These are phyloP conservation scores for Macaranga tanarius DNA, from an alignment of 441 rosid species.

Conservation along the genomic window DNA sequence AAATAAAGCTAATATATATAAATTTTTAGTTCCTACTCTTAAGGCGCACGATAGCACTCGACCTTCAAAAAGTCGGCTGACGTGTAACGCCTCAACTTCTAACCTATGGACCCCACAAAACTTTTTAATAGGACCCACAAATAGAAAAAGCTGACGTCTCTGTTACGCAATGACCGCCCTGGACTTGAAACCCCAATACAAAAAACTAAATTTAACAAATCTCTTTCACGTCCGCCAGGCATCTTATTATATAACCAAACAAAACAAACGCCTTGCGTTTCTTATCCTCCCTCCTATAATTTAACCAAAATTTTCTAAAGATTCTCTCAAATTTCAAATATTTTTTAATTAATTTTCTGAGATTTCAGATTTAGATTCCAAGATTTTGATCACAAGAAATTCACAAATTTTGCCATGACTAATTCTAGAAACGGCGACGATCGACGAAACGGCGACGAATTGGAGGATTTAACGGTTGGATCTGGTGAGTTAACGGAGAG, in stretches of 20 bases:
- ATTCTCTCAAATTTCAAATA: conserved; percentile 22
- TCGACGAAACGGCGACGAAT: conserved; percentile 38
- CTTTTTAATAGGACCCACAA: background rate
- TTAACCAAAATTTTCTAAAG: background rate
- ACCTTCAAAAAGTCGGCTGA: conserved; percentile 22
- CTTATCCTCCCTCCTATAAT: background rate
- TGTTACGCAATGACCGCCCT: conserved; percentile 19
- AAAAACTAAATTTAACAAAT: conserved; percentile 28
- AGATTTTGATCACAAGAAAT: background rate
- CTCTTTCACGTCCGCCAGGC: conserved; percentile 40
- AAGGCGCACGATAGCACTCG: background rate
- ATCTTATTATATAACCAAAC: conserved; percentile 3
- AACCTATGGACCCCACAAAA: conserved; percentile 17
- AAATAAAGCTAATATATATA: no score
- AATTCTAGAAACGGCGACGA: conserved; percentile 42
- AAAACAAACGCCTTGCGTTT: background rate
- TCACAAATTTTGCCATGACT: conserved; percentile 41
- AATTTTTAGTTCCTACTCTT: background rate
- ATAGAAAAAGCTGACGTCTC: conserved; percentile 30
- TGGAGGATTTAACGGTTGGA: conserved; percentile 38
- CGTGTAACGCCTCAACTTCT: conserved; percentile 24
- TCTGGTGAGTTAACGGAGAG: conserved; percentile 60
- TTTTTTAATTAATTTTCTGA: no score
- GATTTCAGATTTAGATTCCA: background rate
- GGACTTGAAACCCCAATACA: conserved; percentile 38